phyloP scores from a whole-genome alignment of 202 grass and related monocot species.

The Miscanthus sacchariflorus region DNA sequence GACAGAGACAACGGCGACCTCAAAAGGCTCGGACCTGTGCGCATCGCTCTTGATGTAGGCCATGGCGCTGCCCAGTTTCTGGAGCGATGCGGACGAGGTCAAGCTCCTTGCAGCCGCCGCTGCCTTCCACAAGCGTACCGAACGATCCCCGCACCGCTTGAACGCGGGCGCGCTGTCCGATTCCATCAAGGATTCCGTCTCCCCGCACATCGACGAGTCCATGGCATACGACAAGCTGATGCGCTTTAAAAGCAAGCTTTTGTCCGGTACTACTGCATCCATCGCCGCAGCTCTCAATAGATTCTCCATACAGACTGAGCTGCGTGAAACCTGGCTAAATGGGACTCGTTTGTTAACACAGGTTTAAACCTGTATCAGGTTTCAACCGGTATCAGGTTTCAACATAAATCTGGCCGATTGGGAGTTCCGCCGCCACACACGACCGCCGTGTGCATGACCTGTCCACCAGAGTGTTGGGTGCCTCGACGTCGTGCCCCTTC shows the following conservation, averaged over 20 bases:
- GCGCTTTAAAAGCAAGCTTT: constrained; percentile 49
- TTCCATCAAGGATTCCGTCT: constrained; percentile 43
- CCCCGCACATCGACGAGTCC: constrained; percentile 28
- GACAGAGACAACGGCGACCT: no score
- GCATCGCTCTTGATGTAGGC: background rate
- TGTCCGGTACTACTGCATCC: background rate
- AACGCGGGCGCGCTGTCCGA: constrained; percentile 39
- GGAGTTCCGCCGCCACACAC: constrained; percentile 17
- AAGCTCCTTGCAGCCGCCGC: constrained; percentile 50
- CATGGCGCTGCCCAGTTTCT: constrained; percentile 39
- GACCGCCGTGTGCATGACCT: constrained; percentile 61
- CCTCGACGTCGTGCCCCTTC: background rate
- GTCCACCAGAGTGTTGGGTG: constrained; percentile 56
- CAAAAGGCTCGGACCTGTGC: background rate
- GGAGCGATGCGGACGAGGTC: constrained; percentile 58
- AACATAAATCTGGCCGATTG: background rate
- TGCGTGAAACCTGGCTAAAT: no score
- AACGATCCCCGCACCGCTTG: constrained; percentile 27
- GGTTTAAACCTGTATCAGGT: no score
- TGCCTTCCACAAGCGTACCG: constrained; percentile 57
- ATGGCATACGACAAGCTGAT: constrained; percentile 49
- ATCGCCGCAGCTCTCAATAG: no score
- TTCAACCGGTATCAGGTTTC: no score
- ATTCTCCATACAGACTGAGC: no score
- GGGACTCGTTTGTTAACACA: no score